Conservation (phyloP, 2,329 filamentous ascomycete species). For the Juglanconis oblonga region DNA sequence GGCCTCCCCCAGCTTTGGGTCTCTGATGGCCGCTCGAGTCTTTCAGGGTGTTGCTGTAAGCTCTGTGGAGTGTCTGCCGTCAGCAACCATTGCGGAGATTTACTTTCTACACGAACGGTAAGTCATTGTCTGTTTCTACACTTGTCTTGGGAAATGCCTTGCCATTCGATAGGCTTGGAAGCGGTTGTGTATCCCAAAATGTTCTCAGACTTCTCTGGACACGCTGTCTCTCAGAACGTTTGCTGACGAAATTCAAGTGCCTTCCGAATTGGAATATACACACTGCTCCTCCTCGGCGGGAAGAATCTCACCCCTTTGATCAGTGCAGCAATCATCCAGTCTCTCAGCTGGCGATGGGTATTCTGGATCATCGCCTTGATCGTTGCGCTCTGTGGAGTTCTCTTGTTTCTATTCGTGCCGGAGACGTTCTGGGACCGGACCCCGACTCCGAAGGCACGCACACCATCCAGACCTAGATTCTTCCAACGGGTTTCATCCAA, state of each 20-base stretch:
- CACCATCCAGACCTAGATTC: constrained; percentile 34
- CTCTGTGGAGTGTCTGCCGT: constrained; percentile 88
- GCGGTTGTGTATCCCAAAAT: neutral
- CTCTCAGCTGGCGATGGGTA: constrained; percentile 82
- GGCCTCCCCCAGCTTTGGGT: constrained; percentile 74
- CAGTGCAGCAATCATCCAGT: constrained; percentile 79
- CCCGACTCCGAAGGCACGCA: constrained; percentile 46
- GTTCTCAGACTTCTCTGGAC: no score
- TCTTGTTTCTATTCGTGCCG: constrained; percentile 87
- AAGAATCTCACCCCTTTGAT: constrained; percentile 89
- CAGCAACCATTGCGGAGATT: constrained; percentile 92
- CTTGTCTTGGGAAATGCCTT: neutral
- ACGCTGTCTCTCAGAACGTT: no score
- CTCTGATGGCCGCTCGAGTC: constrained; percentile 76
- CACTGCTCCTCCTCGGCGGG: constrained; percentile 79
- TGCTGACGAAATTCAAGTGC: constrained; percentile 40
- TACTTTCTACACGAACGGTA: constrained; percentile 87
- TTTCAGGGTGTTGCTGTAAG: constrained; percentile 87
- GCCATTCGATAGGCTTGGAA: no score
- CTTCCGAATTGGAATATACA: constrained; percentile 91
- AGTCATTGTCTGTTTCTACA: neutral
- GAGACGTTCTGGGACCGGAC: constrained; percentile 95
- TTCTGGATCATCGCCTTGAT: constrained; percentile 87
- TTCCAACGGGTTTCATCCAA: constrained; percentile 47
- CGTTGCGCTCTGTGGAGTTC: constrained; percentile 64